Evolutionary conservation across 225 moss, liverwort and hornwort genomes (phyloP).

Genomic region (Anthoceros angustus): DNA sequence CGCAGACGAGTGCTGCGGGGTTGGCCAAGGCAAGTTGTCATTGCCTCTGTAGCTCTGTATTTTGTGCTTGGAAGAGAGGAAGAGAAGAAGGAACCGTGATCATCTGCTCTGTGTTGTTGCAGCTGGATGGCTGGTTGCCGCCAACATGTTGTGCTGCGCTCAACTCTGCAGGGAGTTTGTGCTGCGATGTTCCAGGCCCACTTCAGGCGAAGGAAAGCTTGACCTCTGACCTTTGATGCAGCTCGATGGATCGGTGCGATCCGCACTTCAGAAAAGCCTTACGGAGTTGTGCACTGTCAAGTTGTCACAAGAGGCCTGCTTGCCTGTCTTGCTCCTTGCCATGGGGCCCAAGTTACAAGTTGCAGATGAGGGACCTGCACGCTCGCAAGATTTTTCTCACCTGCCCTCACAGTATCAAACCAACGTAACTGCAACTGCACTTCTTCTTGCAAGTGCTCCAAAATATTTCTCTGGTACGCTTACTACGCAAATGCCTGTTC

Average conservation of each 20-base stretch:
- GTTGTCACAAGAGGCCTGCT: slow-evolving; percentile 64
- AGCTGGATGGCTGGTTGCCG: slow-evolving; percentile 4
- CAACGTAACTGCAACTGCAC: slow-evolving; percentile 56
- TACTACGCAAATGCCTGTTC: neutral
- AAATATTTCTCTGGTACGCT: slow-evolving; percentile 62
- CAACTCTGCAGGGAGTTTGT: slow-evolving; percentile 15
- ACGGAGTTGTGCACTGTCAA: slow-evolving; percentile 69
- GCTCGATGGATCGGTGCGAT: slow-evolving; percentile 78
- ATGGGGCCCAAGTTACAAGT: slow-evolving; percentile 29
- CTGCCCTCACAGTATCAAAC: slow-evolving; percentile 66
- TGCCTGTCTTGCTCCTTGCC: slow-evolving; percentile 48
- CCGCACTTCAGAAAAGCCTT: slow-evolving; percentile 60
- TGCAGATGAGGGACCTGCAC: slow-evolving; percentile 18
- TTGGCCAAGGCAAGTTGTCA: slow-evolving; percentile 38
- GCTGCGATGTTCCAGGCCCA: slow-evolving; percentile 18
- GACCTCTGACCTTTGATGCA: slow-evolving; percentile 60
- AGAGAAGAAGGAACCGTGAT: slow-evolving; percentile 1
- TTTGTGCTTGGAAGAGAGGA: slow-evolving; percentile 1
- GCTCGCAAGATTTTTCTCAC: slow-evolving; percentile 24
- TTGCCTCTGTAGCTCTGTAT: neutral
- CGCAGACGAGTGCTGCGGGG: slow-evolving; percentile 21
- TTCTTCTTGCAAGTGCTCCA: slow-evolving; percentile 72
- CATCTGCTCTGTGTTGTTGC: slow-evolving; percentile 1
- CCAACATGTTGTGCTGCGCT: slow-evolving; percentile 7
- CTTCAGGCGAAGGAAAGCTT: slow-evolving; percentile 34